Evolutionary conservation across 768 basidiomycete genomes (phyloP).

Genomic region (Lactifluus subvellereus): DNA sequence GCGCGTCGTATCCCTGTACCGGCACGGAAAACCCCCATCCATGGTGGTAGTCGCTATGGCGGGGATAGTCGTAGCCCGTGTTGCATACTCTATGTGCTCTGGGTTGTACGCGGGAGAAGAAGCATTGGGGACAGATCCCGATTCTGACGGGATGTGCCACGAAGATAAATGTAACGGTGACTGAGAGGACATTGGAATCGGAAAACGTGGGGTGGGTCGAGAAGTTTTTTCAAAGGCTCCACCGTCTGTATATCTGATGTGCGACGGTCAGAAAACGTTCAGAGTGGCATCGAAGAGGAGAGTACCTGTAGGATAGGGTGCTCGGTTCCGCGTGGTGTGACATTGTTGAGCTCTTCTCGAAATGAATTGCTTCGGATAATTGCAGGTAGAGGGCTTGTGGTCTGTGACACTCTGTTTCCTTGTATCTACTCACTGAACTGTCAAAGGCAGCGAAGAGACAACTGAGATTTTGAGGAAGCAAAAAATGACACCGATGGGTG

Average conservation of each 20-base stretch:
- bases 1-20: neutral
- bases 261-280: neutral
- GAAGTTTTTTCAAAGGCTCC: neutral
- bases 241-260: neutral
- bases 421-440: neutral
- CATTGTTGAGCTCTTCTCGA: too few species aligned
- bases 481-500: neutral
- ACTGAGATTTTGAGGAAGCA: too few species aligned
- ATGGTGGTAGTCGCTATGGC: neutral
- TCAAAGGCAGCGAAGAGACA: neutral
- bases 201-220: neutral
- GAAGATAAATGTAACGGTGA: neutral
- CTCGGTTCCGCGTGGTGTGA: neutral
- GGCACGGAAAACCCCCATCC: neutral
- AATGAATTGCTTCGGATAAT: neutral
- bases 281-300: neutral
- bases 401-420: neutral
- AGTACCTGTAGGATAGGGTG: conserved; percentile 2
- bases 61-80: neutral
- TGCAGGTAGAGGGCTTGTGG: neutral
- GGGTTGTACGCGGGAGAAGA: neutral
- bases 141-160: neutral
- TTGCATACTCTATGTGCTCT: neutral
- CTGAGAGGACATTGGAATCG: neutral
- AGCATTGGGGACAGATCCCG: neutral